A percentile compares a stretch with the other conserved stretches of the same genome.
phyloP scores from a whole-genome alignment of 1,284 basidiomycete species.

The Ustilago xerochloae region DNA sequence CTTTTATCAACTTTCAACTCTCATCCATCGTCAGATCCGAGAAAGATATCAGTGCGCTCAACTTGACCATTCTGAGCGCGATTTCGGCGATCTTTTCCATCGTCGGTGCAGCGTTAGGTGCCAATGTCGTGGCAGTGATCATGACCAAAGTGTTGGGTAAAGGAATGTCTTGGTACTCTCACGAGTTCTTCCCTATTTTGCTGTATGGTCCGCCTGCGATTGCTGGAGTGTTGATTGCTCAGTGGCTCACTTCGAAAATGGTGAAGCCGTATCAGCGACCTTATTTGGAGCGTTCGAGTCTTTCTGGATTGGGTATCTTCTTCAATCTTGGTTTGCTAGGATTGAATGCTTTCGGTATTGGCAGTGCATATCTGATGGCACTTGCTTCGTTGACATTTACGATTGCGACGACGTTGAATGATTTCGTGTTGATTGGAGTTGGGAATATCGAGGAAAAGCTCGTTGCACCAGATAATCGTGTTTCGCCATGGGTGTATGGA shows the following conservation, averaged over 20 bases:
- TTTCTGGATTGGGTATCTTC: conserved; percentile 52
- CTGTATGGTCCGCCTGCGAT: conserved; percentile 81
- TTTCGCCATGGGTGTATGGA: conserved; percentile 56
- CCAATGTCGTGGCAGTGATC: conserved; percentile 79
- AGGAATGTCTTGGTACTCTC: conserved; percentile 71
- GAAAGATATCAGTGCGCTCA: conserved; percentile 43
- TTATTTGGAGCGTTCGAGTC: conserved; percentile 61
- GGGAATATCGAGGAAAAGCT: conserved; percentile 48
- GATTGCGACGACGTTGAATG: conserved; percentile 56
- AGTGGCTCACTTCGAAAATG: conserved; percentile 75
- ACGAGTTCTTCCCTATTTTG: conserved; percentile 77
- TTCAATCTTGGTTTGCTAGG: conserved; percentile 51
- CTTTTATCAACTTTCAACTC: conserved; percentile 64
- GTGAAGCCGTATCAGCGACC: conserved; percentile 69
- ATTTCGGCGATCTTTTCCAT: conserved; percentile 58
- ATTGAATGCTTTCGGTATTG: conserved; percentile 75
- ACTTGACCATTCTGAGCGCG: conserved; percentile 52
- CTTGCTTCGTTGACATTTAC: conserved; percentile 73
- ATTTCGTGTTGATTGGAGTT: conserved; percentile 58
- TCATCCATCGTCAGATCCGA: conserved; percentile 67
- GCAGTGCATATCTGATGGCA: conserved; percentile 78
- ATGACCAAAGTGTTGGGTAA: conserved; percentile 78
- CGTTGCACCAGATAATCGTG: conserved; percentile 55
- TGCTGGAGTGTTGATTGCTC: conserved; percentile 74
- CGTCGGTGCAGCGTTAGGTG: conserved; percentile 72